Conservation (phyloP, 164 flowering plant genomes). For the Aristolochia californica region DNA sequence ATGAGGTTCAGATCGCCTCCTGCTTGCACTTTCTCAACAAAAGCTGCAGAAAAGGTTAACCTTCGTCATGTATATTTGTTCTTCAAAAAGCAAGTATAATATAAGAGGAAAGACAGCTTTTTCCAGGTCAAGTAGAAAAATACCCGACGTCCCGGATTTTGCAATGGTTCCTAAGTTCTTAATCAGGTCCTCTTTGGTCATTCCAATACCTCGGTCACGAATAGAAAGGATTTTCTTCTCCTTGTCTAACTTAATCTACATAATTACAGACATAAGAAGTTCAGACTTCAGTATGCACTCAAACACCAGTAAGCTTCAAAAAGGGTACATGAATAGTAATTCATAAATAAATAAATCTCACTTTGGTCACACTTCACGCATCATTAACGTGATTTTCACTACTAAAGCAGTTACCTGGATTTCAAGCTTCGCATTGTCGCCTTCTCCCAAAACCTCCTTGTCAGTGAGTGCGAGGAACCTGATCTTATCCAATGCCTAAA, state of each 20-base stretch:
- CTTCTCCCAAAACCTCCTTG: conserved; percentile 93
- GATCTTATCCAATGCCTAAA: conserved; percentile 92
- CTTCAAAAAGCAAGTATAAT: too few species aligned
- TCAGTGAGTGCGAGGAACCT: conserved; percentile 88
- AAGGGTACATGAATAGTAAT: too few species aligned
- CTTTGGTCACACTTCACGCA: neutral
- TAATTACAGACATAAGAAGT: neutral
- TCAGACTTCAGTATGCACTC: too few species aligned
- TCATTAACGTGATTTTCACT: neutral
- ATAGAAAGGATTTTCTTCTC: conserved; percentile 84
- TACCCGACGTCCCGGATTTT: conserved; percentile 97
- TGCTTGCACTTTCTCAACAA: conserved; percentile 90
- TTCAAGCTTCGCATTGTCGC: conserved; percentile 80
- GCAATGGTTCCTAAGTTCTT: conserved; percentile 98
- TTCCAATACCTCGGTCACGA: conserved; percentile 93
- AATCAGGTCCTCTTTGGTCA: conserved; percentile 96
- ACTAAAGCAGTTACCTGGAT: conserved; percentile 38
- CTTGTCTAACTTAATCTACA: conserved; percentile 93
- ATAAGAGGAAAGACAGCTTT: too few species aligned
- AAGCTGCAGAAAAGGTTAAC: conserved; percentile 38
- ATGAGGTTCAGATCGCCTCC: conserved; percentile 92
- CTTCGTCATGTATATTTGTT: too few species aligned
- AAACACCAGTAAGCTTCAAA: too few species aligned
- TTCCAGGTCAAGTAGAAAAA: neutral
- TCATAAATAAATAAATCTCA: neutral